Evolutionary conservation across 1,284 basidiomycete species (phyloP).

Genomic region (Sporisorium iseilematis-ciliati): DNA sequence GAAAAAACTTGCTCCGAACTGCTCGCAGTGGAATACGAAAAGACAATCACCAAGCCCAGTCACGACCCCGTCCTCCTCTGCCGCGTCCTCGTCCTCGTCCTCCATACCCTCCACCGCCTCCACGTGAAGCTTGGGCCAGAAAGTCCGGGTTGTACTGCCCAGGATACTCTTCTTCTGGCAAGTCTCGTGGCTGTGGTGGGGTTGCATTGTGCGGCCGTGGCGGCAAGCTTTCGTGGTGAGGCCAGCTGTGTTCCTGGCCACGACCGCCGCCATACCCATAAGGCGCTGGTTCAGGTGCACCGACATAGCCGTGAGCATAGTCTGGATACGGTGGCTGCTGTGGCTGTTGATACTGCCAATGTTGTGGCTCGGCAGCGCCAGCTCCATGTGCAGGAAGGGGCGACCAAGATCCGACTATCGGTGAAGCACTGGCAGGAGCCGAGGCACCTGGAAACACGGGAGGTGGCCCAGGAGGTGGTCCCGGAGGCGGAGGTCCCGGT

Average conservation of each 20-base stretch:
- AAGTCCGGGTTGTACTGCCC: slow-evolving; percentile 51
- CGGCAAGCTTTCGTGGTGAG: not conserved
- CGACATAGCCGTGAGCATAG: slow-evolving; percentile 9
- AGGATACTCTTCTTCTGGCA: slow-evolving; percentile 52
- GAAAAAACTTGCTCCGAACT: not conserved
- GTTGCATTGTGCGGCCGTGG: slow-evolving; percentile 3
- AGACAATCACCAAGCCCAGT: slow-evolving; percentile 25
- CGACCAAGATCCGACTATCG: slow-evolving; percentile 25
- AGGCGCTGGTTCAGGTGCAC: slow-evolving; percentile 1
- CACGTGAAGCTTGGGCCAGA: slow-evolving; percentile 24
- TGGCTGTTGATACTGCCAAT: slow-evolving; percentile 14
- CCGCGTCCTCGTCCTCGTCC: slow-evolving; percentile 16
- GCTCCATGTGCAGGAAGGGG: slow-evolving; percentile 13
- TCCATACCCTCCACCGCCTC: slow-evolving; percentile 8
- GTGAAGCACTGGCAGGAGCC: slow-evolving; percentile 3
- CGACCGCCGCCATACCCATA: slow-evolving; percentile 12
- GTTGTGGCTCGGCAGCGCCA: slow-evolving; percentile 7
- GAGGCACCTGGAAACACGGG: slow-evolving; percentile 11
- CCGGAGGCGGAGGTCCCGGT: slow-evolving; percentile 29
- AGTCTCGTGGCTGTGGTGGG: slow-evolving; percentile 18
- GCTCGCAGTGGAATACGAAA: not conserved
- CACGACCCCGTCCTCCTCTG: slow-evolving; percentile 20
- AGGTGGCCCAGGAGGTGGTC: slow-evolving; percentile 37
- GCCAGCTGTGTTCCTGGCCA: slow-evolving; percentile 16
- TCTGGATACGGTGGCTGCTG: slow-evolving; percentile 8